These are phyloP conservation scores for Spongispora temasekensis DNA, from an alignment of 1,284 basidiomycete genomes.

Conservation along the genomic window DNA sequence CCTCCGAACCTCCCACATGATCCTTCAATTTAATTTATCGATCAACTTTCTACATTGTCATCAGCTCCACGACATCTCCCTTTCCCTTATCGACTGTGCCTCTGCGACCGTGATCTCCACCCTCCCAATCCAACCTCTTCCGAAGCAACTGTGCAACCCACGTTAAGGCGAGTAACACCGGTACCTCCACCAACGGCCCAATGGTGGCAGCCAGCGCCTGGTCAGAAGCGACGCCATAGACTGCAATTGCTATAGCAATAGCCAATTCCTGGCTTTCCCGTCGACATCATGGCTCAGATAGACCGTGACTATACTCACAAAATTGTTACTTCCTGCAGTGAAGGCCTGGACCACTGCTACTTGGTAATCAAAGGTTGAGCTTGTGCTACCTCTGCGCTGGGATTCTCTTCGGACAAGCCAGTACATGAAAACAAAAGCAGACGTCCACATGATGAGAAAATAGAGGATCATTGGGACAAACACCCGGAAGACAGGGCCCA, in stretches of 20 bases:
- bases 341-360: slow-evolving; percentile 72
- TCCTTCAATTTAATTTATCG: no score
- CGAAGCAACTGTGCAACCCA: slow-evolving; percentile 67
- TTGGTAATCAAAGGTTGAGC: slow-evolving; percentile 56
- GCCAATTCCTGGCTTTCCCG: slow-evolving; percentile 60
- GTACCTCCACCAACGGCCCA: slow-evolving; percentile 79
- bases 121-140: slow-evolving; percentile 47
- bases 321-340: slow-evolving; percentile 58
- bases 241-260: slow-evolving; percentile 80
- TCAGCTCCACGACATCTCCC: no score
- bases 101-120: neutral
- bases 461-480: slow-evolving; percentile 82
- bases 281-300: neutral
- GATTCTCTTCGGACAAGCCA: slow-evolving; percentile 40
- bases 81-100: slow-evolving; percentile 2
- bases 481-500: slow-evolving; percentile 75
- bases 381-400: slow-evolving; percentile 18
- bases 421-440: slow-evolving; percentile 60
- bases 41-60: no score
- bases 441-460: slow-evolving; percentile 77
- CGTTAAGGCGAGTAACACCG: slow-evolving; percentile 72
- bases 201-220: slow-evolving; percentile 80
- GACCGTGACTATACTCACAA: slow-evolving; percentile 37
- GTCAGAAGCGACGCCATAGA: slow-evolving; percentile 73
- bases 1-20: no score